These are phyloP conservation scores for Alternaria alternata DNA, from an alignment of 2,329 filamentous ascomycete genomes.

Conservation along the genomic window DNA sequence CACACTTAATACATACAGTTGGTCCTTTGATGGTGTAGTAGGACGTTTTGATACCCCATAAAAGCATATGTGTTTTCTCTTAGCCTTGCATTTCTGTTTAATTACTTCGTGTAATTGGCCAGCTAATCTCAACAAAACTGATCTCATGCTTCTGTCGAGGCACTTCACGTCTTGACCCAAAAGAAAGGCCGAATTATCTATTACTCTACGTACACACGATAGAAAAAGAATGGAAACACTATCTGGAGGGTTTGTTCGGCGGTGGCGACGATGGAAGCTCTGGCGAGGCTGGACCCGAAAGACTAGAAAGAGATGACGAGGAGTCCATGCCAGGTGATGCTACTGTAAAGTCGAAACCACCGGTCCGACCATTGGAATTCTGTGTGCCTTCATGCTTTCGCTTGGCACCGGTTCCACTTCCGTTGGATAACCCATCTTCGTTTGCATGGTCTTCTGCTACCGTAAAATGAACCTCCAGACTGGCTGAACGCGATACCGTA, in stretches of 20 bases:
- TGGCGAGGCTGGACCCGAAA: not conserved
- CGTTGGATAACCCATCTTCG: not conserved
- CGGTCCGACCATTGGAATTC: not conserved
- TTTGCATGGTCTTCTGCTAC: not conserved
- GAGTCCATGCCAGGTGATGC: not conserved
- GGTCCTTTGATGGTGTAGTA: not conserved
- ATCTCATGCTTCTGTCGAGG: not conserved
- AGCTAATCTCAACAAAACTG: not conserved
- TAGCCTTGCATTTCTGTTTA: not conserved
- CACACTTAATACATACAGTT: not conserved
- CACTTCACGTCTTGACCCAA: not conserved
- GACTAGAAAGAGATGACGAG: not conserved
- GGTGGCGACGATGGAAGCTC: not conserved
- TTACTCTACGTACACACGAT: not conserved
- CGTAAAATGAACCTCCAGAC: not conserved
- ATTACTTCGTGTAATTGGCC: not conserved
- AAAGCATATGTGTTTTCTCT: not conserved
- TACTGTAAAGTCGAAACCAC: not conserved
- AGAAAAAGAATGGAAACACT: not conserved
- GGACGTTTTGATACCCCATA: conserved; percentile 1
- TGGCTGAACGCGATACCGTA: not conserved
- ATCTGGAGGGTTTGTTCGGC: not conserved
- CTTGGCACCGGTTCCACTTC: not conserved
- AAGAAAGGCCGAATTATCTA: not conserved
- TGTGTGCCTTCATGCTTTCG: not conserved